Percentiles rank a stretch among this genome's conserved stretches.
Conservation (phyloP, 75 land plant genomes). For the Gnetum montanum region DNA sequence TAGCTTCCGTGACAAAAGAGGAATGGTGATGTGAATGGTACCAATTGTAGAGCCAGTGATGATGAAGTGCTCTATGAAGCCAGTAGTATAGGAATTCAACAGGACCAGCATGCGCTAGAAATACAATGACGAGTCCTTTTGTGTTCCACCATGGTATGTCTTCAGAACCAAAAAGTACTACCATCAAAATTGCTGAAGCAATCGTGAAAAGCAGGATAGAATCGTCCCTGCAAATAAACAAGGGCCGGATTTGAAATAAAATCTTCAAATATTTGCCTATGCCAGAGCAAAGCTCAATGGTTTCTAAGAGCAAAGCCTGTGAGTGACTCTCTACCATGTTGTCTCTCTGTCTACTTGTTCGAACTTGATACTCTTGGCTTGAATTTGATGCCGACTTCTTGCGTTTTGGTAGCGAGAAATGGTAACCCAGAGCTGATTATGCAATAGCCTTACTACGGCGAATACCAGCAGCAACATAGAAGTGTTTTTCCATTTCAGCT, state of each 20-base stretch:
- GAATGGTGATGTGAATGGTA: conserved; percentile 76
- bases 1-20: conserved; percentile 77
- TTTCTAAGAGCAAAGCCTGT: neutral
- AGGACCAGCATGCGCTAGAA: conserved; percentile 32
- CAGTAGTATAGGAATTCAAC: conserved; percentile 56
- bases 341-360: conserved; percentile 28
- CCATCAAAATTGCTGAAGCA: conserved; percentile 10
- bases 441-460: conserved; percentile 25
- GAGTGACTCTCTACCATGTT: neutral
- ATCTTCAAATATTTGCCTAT: neutral
- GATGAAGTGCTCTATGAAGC: conserved; percentile 50
- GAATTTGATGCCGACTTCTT: conserved; percentile 34
- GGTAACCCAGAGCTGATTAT: conserved; percentile 49
- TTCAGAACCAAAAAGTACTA: conserved; percentile 1
- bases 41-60: conserved; percentile 38
- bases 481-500: conserved; percentile 13
- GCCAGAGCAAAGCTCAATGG: neutral
- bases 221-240: conserved; percentile 50
- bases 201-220: conserved; percentile 39
- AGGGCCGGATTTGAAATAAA: neutral
- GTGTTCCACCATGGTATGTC: conserved; percentile 28
- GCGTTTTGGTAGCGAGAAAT: conserved; percentile 52
- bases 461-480: conserved; percentile 15
- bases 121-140: conserved; percentile 17
- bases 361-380: conserved; percentile 32